Evolutionary conservation across 2,329 filamentous ascomycete species (phyloP).

Genomic region (Colletotrichum destructivum): DNA sequence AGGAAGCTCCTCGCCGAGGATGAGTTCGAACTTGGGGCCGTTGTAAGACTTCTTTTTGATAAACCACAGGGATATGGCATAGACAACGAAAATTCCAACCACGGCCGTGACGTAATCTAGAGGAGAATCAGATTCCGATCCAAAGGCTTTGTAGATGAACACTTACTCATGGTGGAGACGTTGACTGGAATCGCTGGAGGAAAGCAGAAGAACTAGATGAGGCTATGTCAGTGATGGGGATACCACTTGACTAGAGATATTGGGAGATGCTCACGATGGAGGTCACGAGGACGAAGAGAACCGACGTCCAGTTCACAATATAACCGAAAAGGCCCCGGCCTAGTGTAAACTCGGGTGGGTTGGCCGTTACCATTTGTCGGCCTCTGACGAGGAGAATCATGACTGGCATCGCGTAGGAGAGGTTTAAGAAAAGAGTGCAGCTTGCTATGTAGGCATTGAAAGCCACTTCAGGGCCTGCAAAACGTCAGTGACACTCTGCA

Average conservation of each 20-base stretch:
- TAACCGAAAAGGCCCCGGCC: conserved; percentile 22
- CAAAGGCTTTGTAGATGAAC: background rate
- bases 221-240: background rate
- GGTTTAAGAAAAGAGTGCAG: conserved; percentile 62
- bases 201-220: conserved; percentile 29
- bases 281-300: conserved; percentile 27
- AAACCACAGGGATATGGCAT: conserved; percentile 13
- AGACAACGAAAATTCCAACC: conserved; percentile 17
- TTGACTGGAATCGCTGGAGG: conserved; percentile 29
- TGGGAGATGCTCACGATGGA: conserved; percentile 15
- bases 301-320: conserved; percentile 15
- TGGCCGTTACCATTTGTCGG: conserved; percentile 47
- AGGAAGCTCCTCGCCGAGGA: conserved; percentile 25
- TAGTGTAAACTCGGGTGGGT: conserved; percentile 17
- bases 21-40: conserved; percentile 30
- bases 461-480: conserved; percentile 56
- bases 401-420: conserved; percentile 62
- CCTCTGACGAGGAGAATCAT: conserved; percentile 56
- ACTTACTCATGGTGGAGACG: conserved; percentile 34
- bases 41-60: conserved; percentile 18
- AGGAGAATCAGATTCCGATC: background rate
- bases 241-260: no score
- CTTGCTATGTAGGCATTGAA: conserved; percentile 63
- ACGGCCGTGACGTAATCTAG: conserved; percentile 31
- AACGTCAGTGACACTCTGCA: background rate